A percentile compares a stretch with the other conserved stretches of the same genome.
phyloP scores from a whole-genome alignment of 257 asterid species.

The Agastache rugosa region DNA sequence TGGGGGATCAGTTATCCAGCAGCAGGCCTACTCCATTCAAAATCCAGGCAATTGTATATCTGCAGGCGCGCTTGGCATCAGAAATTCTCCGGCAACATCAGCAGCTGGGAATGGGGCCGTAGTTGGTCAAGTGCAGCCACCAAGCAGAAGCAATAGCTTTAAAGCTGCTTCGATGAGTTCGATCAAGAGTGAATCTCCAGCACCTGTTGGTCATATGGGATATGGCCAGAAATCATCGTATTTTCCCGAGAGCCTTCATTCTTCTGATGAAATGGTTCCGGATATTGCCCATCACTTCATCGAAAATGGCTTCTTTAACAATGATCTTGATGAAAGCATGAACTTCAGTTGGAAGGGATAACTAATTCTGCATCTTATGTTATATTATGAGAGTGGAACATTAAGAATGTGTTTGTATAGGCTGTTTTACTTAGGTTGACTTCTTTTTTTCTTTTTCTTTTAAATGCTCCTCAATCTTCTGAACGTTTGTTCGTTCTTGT shows the following conservation, averaged over 20 bases:
- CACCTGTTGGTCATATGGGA: constrained; percentile 46
- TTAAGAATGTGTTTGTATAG: constrained; percentile 51
- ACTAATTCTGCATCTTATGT: constrained; percentile 20
- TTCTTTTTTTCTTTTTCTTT: neutral
- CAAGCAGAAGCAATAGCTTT: constrained; percentile 66
- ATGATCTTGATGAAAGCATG: constrained; percentile 69
- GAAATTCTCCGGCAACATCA: constrained; percentile 37
- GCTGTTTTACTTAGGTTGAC: constrained; percentile 36
- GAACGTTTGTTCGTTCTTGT: constrained; percentile 32
- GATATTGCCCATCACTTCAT: constrained; percentile 64
- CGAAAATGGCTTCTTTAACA: constrained; percentile 65
- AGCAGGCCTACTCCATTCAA: constrained; percentile 44
- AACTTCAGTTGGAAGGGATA: constrained; percentile 71
- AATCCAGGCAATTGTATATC: constrained; percentile 43
- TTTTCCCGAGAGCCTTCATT: constrained; percentile 51
- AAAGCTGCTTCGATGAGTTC: constrained; percentile 53
- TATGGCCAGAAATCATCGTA: constrained; percentile 58
- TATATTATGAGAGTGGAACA: constrained; percentile 17
- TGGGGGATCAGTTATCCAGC: constrained; percentile 40
- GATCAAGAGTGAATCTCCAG: constrained; percentile 55
- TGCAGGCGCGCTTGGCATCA: constrained; percentile 40
- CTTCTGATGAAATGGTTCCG: constrained; percentile 55
- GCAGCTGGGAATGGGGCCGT: constrained; percentile 46
- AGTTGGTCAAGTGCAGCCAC: constrained; percentile 37
- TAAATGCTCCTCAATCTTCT: neutral